Conservation (phyloP, 208 protist genomes). For the Crithidia sp. region DNA sequence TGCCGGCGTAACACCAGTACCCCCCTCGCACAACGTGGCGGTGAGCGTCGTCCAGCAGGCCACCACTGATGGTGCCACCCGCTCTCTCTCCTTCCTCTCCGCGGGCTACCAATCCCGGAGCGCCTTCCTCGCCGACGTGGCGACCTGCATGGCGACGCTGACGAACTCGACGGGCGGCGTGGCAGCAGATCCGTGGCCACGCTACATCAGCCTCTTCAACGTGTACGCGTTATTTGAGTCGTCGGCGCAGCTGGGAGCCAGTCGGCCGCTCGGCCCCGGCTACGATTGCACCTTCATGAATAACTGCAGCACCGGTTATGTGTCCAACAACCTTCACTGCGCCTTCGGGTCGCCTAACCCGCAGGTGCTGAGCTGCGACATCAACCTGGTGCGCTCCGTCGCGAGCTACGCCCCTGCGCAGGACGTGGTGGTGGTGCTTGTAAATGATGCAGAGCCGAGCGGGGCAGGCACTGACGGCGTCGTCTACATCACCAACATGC, state of each 20-base stretch:
- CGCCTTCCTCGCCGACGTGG: conserved; percentile 55
- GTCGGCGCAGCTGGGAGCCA: conserved; percentile 35
- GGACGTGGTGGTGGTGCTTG: conserved; percentile 64
- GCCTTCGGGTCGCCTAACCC: conserved; percentile 42
- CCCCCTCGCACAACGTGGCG: not conserved
- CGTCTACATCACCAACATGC: conserved; percentile 52
- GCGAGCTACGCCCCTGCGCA: conserved; percentile 34
- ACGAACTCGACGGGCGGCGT: conserved; percentile 49
- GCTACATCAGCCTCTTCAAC: conserved; percentile 55
- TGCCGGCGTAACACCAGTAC: not conserved
- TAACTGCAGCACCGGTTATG: conserved; percentile 14
- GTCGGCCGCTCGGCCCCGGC: not conserved
- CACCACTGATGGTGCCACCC: conserved; percentile 30
- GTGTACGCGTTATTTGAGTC: conserved; percentile 67
- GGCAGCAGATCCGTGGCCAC: conserved; percentile 55
- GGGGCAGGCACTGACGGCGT: conserved; percentile 45
- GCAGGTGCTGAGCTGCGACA: conserved; percentile 45
- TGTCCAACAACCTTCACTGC: conserved; percentile 56
- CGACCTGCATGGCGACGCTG: conserved; percentile 33
- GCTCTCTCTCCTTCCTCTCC: conserved; percentile 69
- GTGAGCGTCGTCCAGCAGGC: conserved; percentile 34
- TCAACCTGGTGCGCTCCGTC: conserved; percentile 31
- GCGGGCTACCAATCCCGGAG: conserved; percentile 51
- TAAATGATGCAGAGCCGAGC: conserved; percentile 43
- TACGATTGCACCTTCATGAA: conserved; percentile 32